These are phyloP conservation scores for Mycena rosella DNA, from an alignment of 768 basidiomycete species.

Conservation along the genomic window DNA sequence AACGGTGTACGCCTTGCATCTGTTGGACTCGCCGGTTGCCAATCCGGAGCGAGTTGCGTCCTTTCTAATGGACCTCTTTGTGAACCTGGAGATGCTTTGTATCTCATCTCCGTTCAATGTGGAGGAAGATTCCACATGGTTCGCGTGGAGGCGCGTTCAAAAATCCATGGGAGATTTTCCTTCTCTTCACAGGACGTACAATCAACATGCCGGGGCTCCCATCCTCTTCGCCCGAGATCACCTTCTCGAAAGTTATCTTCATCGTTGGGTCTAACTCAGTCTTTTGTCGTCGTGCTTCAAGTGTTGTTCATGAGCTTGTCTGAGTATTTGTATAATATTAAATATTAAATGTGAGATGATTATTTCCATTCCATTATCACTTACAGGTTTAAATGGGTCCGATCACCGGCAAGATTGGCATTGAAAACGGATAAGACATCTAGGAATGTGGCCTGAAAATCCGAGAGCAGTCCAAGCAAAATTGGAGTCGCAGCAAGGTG, in stretches of 20 bases:
- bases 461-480: too few relatives aligned
- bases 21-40: background rate
- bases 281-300: too few relatives aligned
- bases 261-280: too few relatives aligned
- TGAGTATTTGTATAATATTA: too few relatives aligned
- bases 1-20: background rate
- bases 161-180: background rate
- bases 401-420: too few relatives aligned
- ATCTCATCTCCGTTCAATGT: background rate
- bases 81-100: background rate
- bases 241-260: background rate
- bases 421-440: too few relatives aligned
- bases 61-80: background rate
- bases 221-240: background rate
- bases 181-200: background rate
- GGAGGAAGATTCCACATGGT: background rate
- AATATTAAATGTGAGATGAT: too few relatives aligned
- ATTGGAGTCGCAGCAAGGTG: too few relatives aligned
- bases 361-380: too few relatives aligned
- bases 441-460: too few relatives aligned
- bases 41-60: background rate
- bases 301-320: too few relatives aligned
- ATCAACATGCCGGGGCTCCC: background rate
- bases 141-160: background rate
- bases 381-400: too few relatives aligned